phyloP scores from a whole-genome alignment of 139 green algal genomes.

The Tetradesmus lagerheimii region DNA sequence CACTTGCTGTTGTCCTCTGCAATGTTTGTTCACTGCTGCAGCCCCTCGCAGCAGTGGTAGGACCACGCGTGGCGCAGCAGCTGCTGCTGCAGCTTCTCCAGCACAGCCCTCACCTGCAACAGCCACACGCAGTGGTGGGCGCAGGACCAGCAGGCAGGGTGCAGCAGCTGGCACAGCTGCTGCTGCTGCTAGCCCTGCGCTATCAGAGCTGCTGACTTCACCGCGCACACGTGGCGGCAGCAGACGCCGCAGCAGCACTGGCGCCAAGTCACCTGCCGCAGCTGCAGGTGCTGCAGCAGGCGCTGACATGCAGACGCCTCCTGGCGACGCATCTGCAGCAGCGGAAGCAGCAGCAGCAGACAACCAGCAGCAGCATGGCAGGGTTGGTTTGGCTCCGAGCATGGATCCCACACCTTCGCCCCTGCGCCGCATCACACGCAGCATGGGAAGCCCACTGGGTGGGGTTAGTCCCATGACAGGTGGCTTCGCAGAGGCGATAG shows the following conservation, averaged over 20 bases:
- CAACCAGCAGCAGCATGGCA: not conserved
- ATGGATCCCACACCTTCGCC: slow-evolving; percentile 40
- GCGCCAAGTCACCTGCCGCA: not conserved
- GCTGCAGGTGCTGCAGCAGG: not conserved
- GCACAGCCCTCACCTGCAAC: not conserved
- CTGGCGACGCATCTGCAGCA: not conserved
- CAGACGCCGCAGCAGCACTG: not conserved
- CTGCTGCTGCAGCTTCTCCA: not conserved
- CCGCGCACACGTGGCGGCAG: not conserved
- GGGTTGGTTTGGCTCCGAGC: not conserved
- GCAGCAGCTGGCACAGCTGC: not conserved
- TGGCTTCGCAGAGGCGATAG: not conserved
- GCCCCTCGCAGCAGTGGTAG: not conserved
- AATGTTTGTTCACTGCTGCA: not conserved
- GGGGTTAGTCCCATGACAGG: not conserved
- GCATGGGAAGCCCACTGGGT: slow-evolving; percentile 31
- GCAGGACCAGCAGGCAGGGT: not conserved
- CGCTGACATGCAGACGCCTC: not conserved
- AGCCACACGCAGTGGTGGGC: not conserved
- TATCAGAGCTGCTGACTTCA: not conserved
- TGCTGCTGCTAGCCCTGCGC: slow-evolving; percentile 6
- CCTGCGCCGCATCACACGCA: slow-evolving; percentile 40
- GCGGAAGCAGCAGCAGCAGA: not conserved
- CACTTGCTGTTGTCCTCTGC: not conserved
- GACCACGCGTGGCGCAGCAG: not conserved